Conservation (phyloP, 2,329 filamentous ascomycete species). For the Sporothrix humicola region DNA sequence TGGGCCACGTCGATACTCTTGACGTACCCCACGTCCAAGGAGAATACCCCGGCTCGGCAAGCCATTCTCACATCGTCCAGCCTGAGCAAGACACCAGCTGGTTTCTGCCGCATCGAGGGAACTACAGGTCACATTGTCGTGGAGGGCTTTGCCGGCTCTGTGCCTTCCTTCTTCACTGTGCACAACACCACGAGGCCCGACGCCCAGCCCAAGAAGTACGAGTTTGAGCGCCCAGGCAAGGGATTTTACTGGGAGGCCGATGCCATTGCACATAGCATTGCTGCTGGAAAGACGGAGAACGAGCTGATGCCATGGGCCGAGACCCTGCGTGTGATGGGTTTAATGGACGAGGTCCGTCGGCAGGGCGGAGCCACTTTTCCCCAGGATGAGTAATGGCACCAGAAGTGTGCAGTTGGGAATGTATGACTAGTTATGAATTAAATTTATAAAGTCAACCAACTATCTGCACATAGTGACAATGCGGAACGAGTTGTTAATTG, state of each 20-base stretch:
- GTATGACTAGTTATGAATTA: not conserved
- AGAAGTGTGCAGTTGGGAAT: not conserved
- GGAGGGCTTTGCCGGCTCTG: conserved; percentile 45
- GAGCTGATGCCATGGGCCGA: conserved; percentile 53
- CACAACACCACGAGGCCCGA: conserved; percentile 21
- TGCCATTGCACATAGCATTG: conserved; percentile 50
- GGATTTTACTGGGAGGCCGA: conserved; percentile 56
- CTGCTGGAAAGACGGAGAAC: conserved; percentile 48
- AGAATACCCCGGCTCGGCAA: conserved; percentile 45
- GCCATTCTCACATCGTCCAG: conserved; percentile 51
- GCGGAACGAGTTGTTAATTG: too few relatives aligned
- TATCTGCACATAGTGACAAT: too few relatives aligned
- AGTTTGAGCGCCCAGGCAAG: conserved; percentile 46
- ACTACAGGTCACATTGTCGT: conserved; percentile 48
- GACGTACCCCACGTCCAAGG: conserved; percentile 39
- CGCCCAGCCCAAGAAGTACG: conserved; percentile 43
- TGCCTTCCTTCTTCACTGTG: conserved; percentile 48
- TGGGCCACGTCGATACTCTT: conserved; percentile 46
- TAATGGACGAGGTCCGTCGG: conserved; percentile 54
- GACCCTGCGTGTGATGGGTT: conserved; percentile 53
- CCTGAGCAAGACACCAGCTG: conserved; percentile 38
- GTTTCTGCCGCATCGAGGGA: conserved; percentile 51
- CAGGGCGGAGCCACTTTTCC: conserved; percentile 45
- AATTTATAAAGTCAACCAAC: too few relatives aligned
- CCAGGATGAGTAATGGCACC: conserved; percentile 38